These are phyloP conservation scores for Penicillium sp. DNA, from an alignment of 2,329 filamentous ascomycete genomes.

Conservation along the genomic window DNA sequence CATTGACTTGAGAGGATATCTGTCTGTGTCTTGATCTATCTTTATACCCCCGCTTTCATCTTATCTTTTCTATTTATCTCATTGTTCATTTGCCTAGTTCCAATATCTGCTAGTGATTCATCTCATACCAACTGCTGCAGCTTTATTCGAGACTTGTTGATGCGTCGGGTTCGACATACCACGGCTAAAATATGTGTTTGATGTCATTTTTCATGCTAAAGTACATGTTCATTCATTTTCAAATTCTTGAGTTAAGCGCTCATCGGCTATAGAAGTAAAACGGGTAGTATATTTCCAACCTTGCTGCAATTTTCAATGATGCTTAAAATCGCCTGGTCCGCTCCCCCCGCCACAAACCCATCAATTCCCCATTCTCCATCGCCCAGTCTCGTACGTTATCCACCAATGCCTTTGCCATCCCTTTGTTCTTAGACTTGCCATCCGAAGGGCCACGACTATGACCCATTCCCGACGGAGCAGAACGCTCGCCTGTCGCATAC, in stretches of 20 bases:
- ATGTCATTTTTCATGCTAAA: slow-evolving; percentile 1
- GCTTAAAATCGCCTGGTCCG: slow-evolving; percentile 45
- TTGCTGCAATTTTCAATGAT: background rate
- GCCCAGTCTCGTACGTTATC: slow-evolving; percentile 56
- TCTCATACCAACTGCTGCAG: too few relatives aligned
- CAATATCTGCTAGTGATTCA: too few relatives aligned
- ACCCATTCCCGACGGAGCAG: slow-evolving; percentile 19
- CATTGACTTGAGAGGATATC: slow-evolving; percentile 10
- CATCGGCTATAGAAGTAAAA: too few relatives aligned
- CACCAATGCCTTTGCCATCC: slow-evolving; percentile 59
- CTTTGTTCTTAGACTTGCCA: slow-evolving; percentile 47
- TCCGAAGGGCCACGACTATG: slow-evolving; percentile 25
- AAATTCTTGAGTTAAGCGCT: too few relatives aligned
- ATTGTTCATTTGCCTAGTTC: too few relatives aligned
- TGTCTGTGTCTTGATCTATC: slow-evolving; percentile 12
- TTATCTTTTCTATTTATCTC: too few relatives aligned
- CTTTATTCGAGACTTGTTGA: too few relatives aligned
- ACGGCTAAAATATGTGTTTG: too few relatives aligned
- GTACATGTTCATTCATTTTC: background rate
- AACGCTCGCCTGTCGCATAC: slow-evolving; percentile 53
- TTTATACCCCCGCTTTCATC: slow-evolving; percentile 15
- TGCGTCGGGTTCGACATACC: too few relatives aligned
- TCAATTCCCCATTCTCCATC: slow-evolving; percentile 55
- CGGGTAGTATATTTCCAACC: too few relatives aligned
- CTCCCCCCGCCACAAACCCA: slow-evolving; percentile 59